Base-by-base conservation (phyloP, 2,329 filamentous ascomycete species). In the Aspergillus chevalieri region DNA sequence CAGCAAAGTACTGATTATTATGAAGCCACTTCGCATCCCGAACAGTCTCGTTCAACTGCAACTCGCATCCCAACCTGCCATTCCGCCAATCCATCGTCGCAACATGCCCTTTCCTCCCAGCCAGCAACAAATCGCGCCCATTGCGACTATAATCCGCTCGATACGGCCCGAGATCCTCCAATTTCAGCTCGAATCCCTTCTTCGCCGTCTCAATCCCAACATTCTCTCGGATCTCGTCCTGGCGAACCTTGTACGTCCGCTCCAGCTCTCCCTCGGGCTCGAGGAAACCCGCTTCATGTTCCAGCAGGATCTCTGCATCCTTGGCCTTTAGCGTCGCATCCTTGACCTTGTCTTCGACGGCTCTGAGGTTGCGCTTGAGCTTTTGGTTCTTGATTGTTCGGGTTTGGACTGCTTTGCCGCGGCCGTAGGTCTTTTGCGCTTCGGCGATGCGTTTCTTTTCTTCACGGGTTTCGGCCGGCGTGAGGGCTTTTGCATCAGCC, bases 21-120 rank as follows among this genome's bases (percentile, higher is more conserved):
- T 96, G 90, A 61, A 97, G 78, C 87, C 90, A 98, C 65, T 85
- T 86, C 22, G 86, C 86, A 71, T 96, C 92, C 47, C 92, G 79
- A 10, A 97, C 80, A 0, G 90, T 97, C 75, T 98, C 93, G 46
- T 85, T 83, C 54, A 98, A 77, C 66, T 98, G 89, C 55, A 97
- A 64, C 68, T 98, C 93, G 66, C 90, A 96, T 6, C 88, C 89
- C 52, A 96, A 74, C 69, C 91, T 95, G 39, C 91, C 92, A 58
- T 87, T 86, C 55, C 92, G 79, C 92, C 93, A 98, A 71, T 98
- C 91, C 82, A 97, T 94, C 0, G 88, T 92, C 49, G 93, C 92
- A 57, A 98, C 78, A 81, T 98, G 93, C 12, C 93, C 93, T 71
- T 95, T 96, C 52, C 89, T 79, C 24, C 93, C 91, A 10, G 86